A percentile compares a stretch with the other conserved stretches of the same genome.
Evolutionary conservation across 2,329 filamentous ascomycete species (phyloP).

Genomic region (Arthroderma sp.): DNA sequence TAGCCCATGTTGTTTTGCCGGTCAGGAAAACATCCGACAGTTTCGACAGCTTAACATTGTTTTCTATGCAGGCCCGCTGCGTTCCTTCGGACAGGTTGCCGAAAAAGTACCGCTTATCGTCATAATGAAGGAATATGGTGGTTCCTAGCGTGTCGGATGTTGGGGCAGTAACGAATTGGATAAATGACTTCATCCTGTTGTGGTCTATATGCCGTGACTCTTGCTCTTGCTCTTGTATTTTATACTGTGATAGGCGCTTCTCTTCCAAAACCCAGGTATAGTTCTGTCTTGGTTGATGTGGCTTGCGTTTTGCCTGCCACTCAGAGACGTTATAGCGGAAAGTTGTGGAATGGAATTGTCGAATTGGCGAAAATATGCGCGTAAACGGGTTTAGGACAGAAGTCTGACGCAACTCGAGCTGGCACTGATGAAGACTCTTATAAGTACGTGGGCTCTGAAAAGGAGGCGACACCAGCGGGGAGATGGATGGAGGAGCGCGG

Average conservation of each 20-base stretch:
- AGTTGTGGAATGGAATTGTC: neutral
- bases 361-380: neutral
- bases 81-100: slow-evolving; percentile 73
- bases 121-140: slow-evolving; percentile 64
- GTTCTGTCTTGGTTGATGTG: neutral
- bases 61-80: slow-evolving; percentile 62
- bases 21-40: slow-evolving; percentile 71
- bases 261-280: slow-evolving; percentile 5
- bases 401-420: neutral
- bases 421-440: neutral
- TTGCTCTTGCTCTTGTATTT: neutral
- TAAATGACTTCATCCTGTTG: slow-evolving; percentile 55
- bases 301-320: neutral
- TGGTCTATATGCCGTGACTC: too few relatives aligned
- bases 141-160: slow-evolving; percentile 81
- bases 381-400: neutral
- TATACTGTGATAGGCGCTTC: neutral
- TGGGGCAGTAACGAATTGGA: slow-evolving; percentile 68
- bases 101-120: slow-evolving; percentile 71
- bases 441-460: neutral
- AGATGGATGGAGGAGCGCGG: too few relatives aligned
- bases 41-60: slow-evolving; percentile 52
- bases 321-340: neutral
- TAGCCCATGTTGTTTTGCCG: slow-evolving; percentile 62
- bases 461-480: too few relatives aligned